A percentile compares a stretch with the other conserved stretches of the same genome.
Conservation (phyloP, 1,284 basidiomycete species). For the Malassezia dermatis region DNA sequence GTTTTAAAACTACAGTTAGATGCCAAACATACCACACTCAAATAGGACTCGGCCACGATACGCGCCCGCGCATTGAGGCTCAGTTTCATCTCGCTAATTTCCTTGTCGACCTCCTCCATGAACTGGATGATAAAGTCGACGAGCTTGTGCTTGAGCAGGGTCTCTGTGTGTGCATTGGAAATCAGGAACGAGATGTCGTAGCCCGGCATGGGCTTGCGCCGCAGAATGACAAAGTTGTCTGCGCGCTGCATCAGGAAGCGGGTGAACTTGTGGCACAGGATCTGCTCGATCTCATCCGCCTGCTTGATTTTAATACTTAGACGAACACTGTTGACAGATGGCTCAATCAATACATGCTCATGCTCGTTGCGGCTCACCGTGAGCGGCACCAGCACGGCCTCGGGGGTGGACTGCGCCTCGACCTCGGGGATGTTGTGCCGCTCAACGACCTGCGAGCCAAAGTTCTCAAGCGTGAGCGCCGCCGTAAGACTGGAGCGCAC, state of each 20-base stretch:
- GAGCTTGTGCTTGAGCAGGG: conserved; percentile 97
- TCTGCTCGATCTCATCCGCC: conserved; percentile 95
- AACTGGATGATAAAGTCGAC: conserved; percentile 99
- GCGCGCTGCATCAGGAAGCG: conserved; percentile 98
- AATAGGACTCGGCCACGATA: conserved; percentile 71
- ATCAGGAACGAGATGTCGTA: conserved; percentile 99
- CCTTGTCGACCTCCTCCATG: conserved; percentile 94
- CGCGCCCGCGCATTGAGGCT: conserved; percentile 86
- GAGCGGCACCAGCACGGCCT: conserved; percentile 83
- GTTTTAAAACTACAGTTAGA: background rate
- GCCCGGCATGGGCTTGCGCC: conserved; percentile 76
- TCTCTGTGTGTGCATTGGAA: conserved; percentile 90
- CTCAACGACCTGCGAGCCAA: conserved; percentile 92
- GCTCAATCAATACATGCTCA: conserved; percentile 90
- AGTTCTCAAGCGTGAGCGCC: conserved; percentile 93
- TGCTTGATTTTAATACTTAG: conserved; percentile 97
- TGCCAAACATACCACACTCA: conserved; percentile 25
- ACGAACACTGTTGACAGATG: conserved; percentile 90
- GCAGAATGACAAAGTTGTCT: conserved; percentile 88
- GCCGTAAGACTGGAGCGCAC: conserved; percentile 91
- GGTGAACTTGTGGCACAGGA: conserved; percentile 96
- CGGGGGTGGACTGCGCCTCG: conserved; percentile 30
- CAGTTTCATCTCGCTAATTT: conserved; percentile 64
- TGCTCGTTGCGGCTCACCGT: conserved; percentile 92
- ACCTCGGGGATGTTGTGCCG: conserved; percentile 80